phyloP scores from a whole-genome alignment of 768 basidiomycete species.

The Trametes maxima region DNA sequence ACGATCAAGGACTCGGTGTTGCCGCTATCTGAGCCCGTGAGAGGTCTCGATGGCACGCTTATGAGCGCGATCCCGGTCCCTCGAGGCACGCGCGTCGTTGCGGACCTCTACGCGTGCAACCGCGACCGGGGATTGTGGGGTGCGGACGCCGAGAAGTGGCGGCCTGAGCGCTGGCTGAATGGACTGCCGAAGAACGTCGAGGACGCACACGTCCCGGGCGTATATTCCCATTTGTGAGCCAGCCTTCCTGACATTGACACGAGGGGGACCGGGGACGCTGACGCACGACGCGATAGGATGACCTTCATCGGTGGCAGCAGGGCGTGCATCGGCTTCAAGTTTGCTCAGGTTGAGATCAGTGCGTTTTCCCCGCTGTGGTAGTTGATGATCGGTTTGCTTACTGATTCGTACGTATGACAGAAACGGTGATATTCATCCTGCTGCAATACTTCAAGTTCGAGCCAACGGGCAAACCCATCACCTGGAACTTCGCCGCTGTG shows the following conservation, averaged over 20 bases:
- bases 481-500: slow-evolving; percentile 24
- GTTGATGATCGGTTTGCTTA: neutral
- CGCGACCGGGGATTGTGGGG: slow-evolving; percentile 23
- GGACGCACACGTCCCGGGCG: slow-evolving; percentile 22
- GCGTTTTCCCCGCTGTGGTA: neutral
- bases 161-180: slow-evolving; percentile 28
- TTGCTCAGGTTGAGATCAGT: slow-evolving; percentile 23
- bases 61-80: slow-evolving; percentile 43
- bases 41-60: slow-evolving; percentile 39
- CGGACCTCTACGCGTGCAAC: slow-evolving; percentile 14
- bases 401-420: neutral
- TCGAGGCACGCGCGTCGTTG: slow-evolving; percentile 28
- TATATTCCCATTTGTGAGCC: slow-evolving; percentile 25
- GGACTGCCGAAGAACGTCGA: slow-evolving; percentile 20
- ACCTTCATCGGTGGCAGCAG: slow-evolving; percentile 20
- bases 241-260: no score
- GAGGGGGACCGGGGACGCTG: neutral
- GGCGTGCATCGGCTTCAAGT: slow-evolving; percentile 22
- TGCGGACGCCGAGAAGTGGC: slow-evolving; percentile 23
- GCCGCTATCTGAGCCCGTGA: slow-evolving; percentile 44
- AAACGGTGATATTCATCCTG: slow-evolving; percentile 18
- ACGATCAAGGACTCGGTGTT: slow-evolving; percentile 40
- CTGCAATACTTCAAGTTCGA: slow-evolving; percentile 25
- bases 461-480: slow-evolving; percentile 18
- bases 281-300: slow-evolving; percentile 5